Evolutionary conservation across 805 yeast genomes (phyloP), one percentile per base, ranked within the genome.

Genomic region (Lipomyces yamanashiensis): DNA sequence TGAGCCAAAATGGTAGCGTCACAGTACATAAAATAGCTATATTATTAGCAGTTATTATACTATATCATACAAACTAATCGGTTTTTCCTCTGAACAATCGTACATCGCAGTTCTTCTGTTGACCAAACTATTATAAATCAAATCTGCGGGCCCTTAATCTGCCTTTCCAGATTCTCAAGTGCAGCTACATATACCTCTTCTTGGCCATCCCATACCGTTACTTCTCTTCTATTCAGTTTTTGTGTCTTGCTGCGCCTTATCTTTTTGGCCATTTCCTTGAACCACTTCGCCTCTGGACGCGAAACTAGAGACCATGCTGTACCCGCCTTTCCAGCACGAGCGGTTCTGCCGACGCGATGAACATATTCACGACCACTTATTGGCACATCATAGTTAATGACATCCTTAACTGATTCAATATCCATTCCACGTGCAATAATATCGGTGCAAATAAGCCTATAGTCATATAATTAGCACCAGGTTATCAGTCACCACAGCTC

Each of bases 311-410:
- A 88, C 73, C 86, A 83, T 0, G 97, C 96, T 43, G 79, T 77
- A 73, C 99, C 99, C 0, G 69, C 58, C 41, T 86, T 84, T 57
- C 88, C 87, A 1, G 99, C 99, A 77, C 99, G 85, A 1, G 98
- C 98, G 0, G 98, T 92, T 79, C 99, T 87, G 47, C 99, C 99
- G 45, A 92, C 91, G 72, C 99, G 84, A 76, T 95, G 99, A 34
- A 95, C 91, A 70, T 95, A 95, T 71, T 95, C 98, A 67, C 96
- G 87, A 0, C 92, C 82, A 0, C 97, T 88, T 33, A 85, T 81
- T 23, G 99, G 99, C 59, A 92, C 75, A 73, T 95, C 98, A 75
- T 95, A 95, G 76, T 95, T 95, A 57, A 95, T 78, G 12, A 95
- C 97, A 66, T 85, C 84, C 50, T 84, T 81, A 54, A 95, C 84